Evolutionary conservation across 2,329 filamentous ascomycete species (phyloP), one percentile per base, ranked within the genome.

Genomic region (Sarocladium strictum): DNA sequence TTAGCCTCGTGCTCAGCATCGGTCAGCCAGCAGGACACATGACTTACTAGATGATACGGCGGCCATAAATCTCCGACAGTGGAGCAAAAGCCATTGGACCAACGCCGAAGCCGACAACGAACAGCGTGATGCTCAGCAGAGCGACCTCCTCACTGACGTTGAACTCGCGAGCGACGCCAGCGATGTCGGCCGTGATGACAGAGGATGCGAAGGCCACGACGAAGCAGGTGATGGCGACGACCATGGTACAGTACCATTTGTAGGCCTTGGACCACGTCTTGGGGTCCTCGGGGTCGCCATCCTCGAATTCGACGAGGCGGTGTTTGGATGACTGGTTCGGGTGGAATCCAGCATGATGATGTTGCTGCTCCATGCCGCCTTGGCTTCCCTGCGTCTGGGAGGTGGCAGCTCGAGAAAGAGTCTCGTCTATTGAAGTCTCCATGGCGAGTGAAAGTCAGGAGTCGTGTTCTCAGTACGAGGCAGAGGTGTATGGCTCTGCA

Each of bases 231-330:
- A 81, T 58, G 1, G 90, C 87, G 0, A 96, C 89, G 15, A 90
- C 83, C 86, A 95, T 90, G 23, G 90, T 96, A 64, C 83, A 86
- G 64, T 86, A 89, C 89, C 89, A 93, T 70, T 92, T 94, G 68
- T 75, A 86, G 1, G 71, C 74, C 68, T 90, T 90, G 55, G 79
- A 83, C 88, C 88, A 94, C 69, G 93, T 94, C 76, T 93, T 93
- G 0, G 90, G 89, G 63, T 93, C 93, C 59, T 85, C 87, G 0
- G 82, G 80, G 65, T 94, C 89, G 56, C 84, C 73, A 2, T 85
- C 77, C 3, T 76, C 80, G 64, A 94, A 96, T 0, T 74, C 74
- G 49, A 85, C 80, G 3, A 87, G 82, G 60, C 72, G 72, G 66
- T 79, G 79, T 19, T 61, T 53, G 21, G 35, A n/a, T 59, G 12